Conservation (phyloP, 768 basidiomycete genomes). For the Amyloporia xantha region DNA sequence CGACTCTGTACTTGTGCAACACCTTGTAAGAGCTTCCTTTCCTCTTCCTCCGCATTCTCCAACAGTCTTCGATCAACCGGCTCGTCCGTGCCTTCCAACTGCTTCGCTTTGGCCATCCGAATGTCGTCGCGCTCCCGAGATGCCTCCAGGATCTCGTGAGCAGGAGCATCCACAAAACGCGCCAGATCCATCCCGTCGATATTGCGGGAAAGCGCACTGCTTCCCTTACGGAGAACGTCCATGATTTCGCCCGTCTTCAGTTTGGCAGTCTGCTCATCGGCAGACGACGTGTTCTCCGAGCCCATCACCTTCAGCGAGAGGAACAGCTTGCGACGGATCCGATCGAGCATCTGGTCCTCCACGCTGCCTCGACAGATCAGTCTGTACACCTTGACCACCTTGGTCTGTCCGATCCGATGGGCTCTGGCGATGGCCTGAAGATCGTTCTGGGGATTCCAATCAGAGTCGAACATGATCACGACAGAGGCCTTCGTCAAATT, state of each 20-base stretch:
- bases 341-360: conserved; percentile 71
- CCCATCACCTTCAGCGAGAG: conserved; percentile 59
- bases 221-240: conserved; percentile 51
- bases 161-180: conserved; percentile 37
- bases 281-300: conserved; percentile 14
- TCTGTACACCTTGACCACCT: conserved; percentile 63
- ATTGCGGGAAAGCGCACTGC: conserved; percentile 41
- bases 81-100: conserved; percentile 23
- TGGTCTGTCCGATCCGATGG: conserved; percentile 75
- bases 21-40: conserved; percentile 42
- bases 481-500: conserved; percentile 78
- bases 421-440: conserved; percentile 82
- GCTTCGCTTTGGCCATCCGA: conserved; percentile 41
- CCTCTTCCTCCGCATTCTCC: conserved; percentile 47
- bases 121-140: conserved; percentile 37
- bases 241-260: conserved; percentile 42
- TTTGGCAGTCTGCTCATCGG: conserved; percentile 22
- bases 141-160: conserved; percentile 38
- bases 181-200: conserved; percentile 35
- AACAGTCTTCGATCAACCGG: conserved; percentile 26
- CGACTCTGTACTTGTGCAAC: conserved; percentile 54
- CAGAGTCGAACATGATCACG: conserved; percentile 73
- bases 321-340: conserved; percentile 65
- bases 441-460: conserved; percentile 73
- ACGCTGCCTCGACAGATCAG: conserved; percentile 64